phyloP scores from a whole-genome alignment of 2,329 filamentous ascomycete species.

The Trichoderma koningii region DNA sequence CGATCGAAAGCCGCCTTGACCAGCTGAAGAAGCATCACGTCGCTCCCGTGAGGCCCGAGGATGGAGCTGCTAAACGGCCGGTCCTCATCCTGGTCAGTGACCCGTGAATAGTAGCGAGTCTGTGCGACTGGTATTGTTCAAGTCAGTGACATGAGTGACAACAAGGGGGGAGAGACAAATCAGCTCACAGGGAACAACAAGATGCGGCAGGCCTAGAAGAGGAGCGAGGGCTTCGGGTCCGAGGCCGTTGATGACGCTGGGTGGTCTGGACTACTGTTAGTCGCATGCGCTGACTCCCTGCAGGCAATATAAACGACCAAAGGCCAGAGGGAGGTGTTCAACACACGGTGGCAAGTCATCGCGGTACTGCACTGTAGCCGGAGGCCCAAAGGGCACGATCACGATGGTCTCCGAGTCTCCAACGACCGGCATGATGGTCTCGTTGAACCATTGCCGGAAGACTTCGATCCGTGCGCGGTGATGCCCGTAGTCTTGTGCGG shows the following conservation, averaged over 20 bases:
- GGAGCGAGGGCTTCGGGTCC: conserved; percentile 35
- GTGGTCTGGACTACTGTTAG: conserved; percentile 32
- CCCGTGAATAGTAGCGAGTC: conserved; percentile 36
- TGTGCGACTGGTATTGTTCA: conserved; percentile 22
- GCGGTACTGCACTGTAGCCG: conserved; percentile 33
- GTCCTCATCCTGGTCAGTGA: conserved; percentile 37
- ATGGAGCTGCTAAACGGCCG: conserved; percentile 38
- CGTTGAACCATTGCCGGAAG: conserved; percentile 40
- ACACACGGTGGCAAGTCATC: conserved; percentile 36
- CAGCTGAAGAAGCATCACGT: conserved; percentile 35
- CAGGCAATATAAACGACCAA: conserved; percentile 1
- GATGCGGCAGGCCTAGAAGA: conserved; percentile 38
- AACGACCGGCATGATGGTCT: conserved; percentile 33
- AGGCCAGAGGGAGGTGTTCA: background rate
- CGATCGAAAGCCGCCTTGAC: conserved; percentile 36
- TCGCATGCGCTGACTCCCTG: conserved; percentile 24
- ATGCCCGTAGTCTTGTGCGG: conserved; percentile 33
- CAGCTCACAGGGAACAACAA: conserved; percentile 42
- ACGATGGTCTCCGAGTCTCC: conserved; percentile 34
- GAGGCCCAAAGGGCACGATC: conserved; percentile 35
- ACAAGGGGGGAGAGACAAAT: background rate
- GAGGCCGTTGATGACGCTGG: conserved; percentile 34
- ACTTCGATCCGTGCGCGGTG: conserved; percentile 34
- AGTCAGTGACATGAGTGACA: background rate
- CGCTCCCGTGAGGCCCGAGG: conserved; percentile 36